A percentile compares a stretch with the other conserved stretches of the same genome.
Conservation (phyloP, 805 yeast genomes). For the Lipomyces starkeyi region DNA sequence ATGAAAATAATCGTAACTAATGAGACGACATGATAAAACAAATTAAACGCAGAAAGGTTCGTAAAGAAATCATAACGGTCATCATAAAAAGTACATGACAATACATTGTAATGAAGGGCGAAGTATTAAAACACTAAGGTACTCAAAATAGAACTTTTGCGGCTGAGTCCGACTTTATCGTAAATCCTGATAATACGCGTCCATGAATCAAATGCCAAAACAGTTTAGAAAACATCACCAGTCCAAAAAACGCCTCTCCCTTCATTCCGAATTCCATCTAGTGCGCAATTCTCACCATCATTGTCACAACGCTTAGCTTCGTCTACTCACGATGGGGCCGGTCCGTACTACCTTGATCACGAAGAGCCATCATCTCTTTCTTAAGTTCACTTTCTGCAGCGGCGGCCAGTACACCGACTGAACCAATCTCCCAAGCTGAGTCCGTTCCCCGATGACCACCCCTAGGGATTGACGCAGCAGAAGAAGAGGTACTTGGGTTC, state of each 20-base stretch:
- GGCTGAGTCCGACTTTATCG: neutral
- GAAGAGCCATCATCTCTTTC: constrained; percentile 8
- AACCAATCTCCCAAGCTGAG: constrained; percentile 32
- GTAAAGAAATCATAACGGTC: neutral
- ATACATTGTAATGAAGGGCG: neutral
- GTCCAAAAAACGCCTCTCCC: neutral
- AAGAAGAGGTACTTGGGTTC: constrained; percentile 5
- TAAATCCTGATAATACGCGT: neutral
- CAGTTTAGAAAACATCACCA: neutral
- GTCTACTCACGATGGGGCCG: neutral
- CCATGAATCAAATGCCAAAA: neutral
- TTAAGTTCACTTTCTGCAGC: constrained; percentile 35
- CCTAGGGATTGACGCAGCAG: neutral
- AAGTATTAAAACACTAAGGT: neutral
- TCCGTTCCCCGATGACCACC: constrained; percentile 26
- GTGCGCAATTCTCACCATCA: neutral
- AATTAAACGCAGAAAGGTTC: neutral
- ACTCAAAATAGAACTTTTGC: neutral
- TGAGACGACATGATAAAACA: neutral
- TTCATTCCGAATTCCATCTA: neutral
- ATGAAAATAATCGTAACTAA: neutral
- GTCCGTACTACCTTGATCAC: neutral
- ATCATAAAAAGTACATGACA: neutral
- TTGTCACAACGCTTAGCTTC: neutral
- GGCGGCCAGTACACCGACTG: constrained; percentile 35